Base-by-base conservation (phyloP, 768 basidiomycete genomes). In the Mycena epipterygia region DNA sequence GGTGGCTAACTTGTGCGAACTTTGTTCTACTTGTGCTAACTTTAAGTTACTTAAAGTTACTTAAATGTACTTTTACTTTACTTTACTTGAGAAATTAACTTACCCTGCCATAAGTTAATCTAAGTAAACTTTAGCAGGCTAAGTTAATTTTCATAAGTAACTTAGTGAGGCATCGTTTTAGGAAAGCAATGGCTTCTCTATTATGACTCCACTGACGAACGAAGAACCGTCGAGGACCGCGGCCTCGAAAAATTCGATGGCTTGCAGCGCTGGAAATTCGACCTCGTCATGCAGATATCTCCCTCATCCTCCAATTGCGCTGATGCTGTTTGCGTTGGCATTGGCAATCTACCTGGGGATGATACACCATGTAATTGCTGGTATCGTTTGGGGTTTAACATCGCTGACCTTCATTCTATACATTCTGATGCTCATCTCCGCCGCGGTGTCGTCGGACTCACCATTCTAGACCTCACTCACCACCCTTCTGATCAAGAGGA, bases 231-330 rank as follows among this genome's bases (percentile, higher is more conserved):
- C 13, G 46, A 49, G 21, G 46, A 49, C 17, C 60, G 60, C 23
- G 60, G 60, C 7, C 60, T 62, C 12, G 60, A 62, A 39, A 62
- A 62, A 51, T 51, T 62, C n/a, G 60, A 62, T 35, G 60, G 60
- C 13, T 23, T 62, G 25, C 48, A 37, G 16, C 46, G 19, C 6
- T 62, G 60, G 60, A 49, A 62, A 49, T 62, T 62, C 35, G 60
- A 62, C 32, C 21, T 39, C 6, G 60, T 62, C 25, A 48, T 62
- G 46, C 60, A 62, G 21, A 51, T 51, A 25, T 62, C 51, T 30
- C 60, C 60, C 51, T 35, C 61, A 52, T 6, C 49, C 52, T 19
- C 49, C 51, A 41, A 23, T 52, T 4, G 21, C 48, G 35, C 48
- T 63, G 8, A 30, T 63, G 27, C 37, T 63, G 7, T 63, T 52